These are phyloP conservation scores for Podosphaera leucotricha DNA, from an alignment of 2,329 filamentous ascomycete species.

Conservation along the genomic window DNA sequence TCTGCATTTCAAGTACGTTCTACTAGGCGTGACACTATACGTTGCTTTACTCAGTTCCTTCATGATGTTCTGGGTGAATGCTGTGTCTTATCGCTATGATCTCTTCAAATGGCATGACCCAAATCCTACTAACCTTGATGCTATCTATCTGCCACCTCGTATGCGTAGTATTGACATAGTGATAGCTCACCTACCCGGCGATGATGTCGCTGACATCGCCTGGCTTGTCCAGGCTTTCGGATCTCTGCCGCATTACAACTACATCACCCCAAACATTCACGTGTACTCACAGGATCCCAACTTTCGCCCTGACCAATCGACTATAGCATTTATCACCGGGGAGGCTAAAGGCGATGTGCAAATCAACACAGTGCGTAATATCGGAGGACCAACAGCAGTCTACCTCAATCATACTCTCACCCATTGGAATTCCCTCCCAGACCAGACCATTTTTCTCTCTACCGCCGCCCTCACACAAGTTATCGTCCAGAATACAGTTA, in stretches of 20 bases:
- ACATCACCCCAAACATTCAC: conserved; percentile 3
- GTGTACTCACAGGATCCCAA: conserved; percentile 12
- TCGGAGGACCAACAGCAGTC: conserved; percentile 22
- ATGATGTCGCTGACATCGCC: conserved; percentile 6
- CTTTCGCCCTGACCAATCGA: conserved; percentile 1
- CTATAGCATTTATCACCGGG: conserved; percentile 2
- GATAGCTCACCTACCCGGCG: conserved; percentile 10
- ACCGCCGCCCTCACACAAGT: conserved; percentile 7
- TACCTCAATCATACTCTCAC: conserved; percentile 23
- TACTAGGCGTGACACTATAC: conserved; percentile 8
- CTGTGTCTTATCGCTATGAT: conserved; percentile 7
- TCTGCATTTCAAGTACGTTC: conserved; percentile 9
- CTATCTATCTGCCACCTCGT: conserved; percentile 8
- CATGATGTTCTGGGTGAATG: conserved; percentile 10
- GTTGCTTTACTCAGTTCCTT: conserved; percentile 6
- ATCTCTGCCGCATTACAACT: conserved; percentile 2
- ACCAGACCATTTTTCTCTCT: conserved; percentile 23
- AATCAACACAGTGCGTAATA: conserved; percentile 16
- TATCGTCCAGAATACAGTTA: conserved; percentile 1
- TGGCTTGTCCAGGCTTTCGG: conserved; percentile 7
- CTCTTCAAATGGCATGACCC: conserved; percentile 7
- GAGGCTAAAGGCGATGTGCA: conserved; percentile 4
- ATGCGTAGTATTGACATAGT: conserved; percentile 11
- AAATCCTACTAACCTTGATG: conserved; percentile 6
- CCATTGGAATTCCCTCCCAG: conserved; percentile 20